Conservation (phyloP, 805 yeast species). For the Hermanozyma aechmeae region DNA sequence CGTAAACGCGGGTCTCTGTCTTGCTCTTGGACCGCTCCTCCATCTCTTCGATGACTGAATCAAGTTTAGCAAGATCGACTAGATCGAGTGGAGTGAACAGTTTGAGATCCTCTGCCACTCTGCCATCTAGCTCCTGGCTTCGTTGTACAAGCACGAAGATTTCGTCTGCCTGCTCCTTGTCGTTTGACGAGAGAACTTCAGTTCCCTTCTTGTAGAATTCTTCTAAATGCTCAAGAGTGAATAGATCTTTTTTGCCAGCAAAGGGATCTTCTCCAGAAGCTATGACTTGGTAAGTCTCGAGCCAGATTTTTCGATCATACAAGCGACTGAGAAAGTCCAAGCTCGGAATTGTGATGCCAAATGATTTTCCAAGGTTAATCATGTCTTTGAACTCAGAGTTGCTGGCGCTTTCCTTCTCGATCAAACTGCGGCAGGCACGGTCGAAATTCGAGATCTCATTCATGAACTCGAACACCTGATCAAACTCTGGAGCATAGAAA, state of each 20-base stretch:
- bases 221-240: slow-evolving; percentile 19
- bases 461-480: slow-evolving; percentile 45
- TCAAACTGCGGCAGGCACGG: slow-evolving; percentile 29
- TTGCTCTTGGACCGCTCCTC: slow-evolving; percentile 15
- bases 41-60: slow-evolving; percentile 14
- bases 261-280: slow-evolving; percentile 32
- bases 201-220: slow-evolving; percentile 20
- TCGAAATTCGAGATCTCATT: slow-evolving; percentile 45
- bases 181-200: slow-evolving; percentile 18
- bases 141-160: slow-evolving; percentile 14
- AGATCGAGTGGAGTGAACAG: slow-evolving; percentile 10
- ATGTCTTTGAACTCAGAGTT: slow-evolving; percentile 42
- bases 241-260: slow-evolving; percentile 24
- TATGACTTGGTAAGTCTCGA: slow-evolving; percentile 20
- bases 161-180: slow-evolving; percentile 20
- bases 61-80: slow-evolving; percentile 16
- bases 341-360: slow-evolving; percentile 49
- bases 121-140: slow-evolving; percentile 16
- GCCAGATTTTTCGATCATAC: slow-evolving; percentile 27
- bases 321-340: slow-evolving; percentile 26
- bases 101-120: slow-evolving; percentile 9
- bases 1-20: slow-evolving; percentile 17
- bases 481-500: slow-evolving; percentile 50
- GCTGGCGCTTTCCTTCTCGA: slow-evolving; percentile 23
- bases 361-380: slow-evolving; percentile 48